A percentile compares a stretch with the other conserved stretches of the same genome.
These are phyloP conservation scores for Entomortierella chlamydospora DNA, from an alignment of 192 early-diverging fungal genomes.

Conservation along the genomic window DNA sequence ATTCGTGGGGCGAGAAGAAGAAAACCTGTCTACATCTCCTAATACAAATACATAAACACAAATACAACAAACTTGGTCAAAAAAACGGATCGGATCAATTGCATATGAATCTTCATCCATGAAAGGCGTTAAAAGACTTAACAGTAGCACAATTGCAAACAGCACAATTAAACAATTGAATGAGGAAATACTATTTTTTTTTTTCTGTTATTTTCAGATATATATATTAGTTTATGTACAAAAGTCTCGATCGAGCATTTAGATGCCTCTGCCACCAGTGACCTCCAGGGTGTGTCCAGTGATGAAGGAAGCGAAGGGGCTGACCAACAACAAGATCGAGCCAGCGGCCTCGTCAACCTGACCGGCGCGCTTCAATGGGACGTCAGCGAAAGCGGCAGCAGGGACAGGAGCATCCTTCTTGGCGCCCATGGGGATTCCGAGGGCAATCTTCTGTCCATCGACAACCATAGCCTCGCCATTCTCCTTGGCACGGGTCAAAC, in stretches of 20 bases:
- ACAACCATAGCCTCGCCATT: slow-evolving; percentile 68
- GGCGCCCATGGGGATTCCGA: slow-evolving; percentile 67
- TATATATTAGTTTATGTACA: no score
- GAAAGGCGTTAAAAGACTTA: no score
- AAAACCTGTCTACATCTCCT: slow-evolving; percentile 43
- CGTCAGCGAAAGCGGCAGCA: slow-evolving; percentile 57
- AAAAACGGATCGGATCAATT: no score
- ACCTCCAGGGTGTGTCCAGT: slow-evolving; percentile 71
- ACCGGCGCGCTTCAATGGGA: slow-evolving; percentile 68
- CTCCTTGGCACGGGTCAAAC: slow-evolving; percentile 74
- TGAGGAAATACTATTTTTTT: no score
- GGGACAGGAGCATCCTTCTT: slow-evolving; percentile 45
- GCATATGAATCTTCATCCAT: no score
- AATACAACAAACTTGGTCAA: no score
- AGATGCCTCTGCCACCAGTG: slow-evolving; percentile 73
- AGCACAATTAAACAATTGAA: no score
- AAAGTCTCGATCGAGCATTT: slow-evolving; percentile 3
- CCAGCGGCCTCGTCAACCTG: slow-evolving; percentile 73
- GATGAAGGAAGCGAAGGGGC: slow-evolving; percentile 67
- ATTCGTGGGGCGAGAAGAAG: slow-evolving; percentile 51
- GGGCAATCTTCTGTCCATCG: slow-evolving; percentile 68
- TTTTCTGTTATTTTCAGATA: neutral
- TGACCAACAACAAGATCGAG: slow-evolving; percentile 65
- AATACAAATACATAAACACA: no score
- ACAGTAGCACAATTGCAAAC: no score